These are phyloP conservation scores for Starmerella asiatica DNA, from an alignment of 805 yeast species.

Conservation along the genomic window DNA sequence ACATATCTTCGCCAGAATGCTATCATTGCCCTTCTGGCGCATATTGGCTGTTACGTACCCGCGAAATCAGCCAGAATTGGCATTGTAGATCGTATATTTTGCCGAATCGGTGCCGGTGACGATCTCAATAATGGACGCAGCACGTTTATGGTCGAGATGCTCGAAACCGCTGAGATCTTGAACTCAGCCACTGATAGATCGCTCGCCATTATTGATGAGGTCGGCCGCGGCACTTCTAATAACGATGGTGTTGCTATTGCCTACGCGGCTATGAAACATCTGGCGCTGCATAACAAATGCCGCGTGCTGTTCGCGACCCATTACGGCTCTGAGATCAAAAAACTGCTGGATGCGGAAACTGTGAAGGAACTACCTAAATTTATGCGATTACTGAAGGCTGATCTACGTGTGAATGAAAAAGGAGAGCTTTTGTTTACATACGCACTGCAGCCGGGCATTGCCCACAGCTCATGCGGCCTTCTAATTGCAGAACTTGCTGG, in stretches of 20 bases:
- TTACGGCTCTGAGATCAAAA: conserved; percentile 46
- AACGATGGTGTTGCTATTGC: conserved; percentile 78
- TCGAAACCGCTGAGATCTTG: conserved; percentile 62
- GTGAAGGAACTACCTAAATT: conserved; percentile 16
- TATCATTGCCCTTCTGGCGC: conserved; percentile 52
- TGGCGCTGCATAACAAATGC: conserved; percentile 44
- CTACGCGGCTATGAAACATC: conserved; percentile 51
- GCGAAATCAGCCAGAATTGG: conserved; percentile 50
- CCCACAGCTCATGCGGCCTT: conserved; percentile 61
- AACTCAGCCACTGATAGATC: conserved; percentile 53
- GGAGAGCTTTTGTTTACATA: conserved; percentile 35
- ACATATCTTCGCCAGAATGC: conserved; percentile 66
- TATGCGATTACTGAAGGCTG: conserved; percentile 13
- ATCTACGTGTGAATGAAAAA: conserved; percentile 6
- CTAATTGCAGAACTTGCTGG: conserved; percentile 70
- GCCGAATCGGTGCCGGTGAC: conserved; percentile 70
- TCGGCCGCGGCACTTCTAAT: conserved; percentile 82
- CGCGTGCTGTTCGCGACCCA: conserved; percentile 84
- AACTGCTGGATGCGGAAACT: conserved; percentile 25
- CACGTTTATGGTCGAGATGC: conserved; percentile 91
- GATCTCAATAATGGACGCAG: conserved; percentile 64
- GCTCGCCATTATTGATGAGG: conserved; percentile 69
- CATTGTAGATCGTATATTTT: conserved; percentile 62
- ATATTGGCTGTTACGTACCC: conserved; percentile 65
- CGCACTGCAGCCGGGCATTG: conserved; percentile 49